A percentile compares a stretch with the other conserved stretches of the same genome.
phyloP scores from a whole-genome alignment of 169 alveolate genomes.

The Plasmodium yoelii region DNA sequence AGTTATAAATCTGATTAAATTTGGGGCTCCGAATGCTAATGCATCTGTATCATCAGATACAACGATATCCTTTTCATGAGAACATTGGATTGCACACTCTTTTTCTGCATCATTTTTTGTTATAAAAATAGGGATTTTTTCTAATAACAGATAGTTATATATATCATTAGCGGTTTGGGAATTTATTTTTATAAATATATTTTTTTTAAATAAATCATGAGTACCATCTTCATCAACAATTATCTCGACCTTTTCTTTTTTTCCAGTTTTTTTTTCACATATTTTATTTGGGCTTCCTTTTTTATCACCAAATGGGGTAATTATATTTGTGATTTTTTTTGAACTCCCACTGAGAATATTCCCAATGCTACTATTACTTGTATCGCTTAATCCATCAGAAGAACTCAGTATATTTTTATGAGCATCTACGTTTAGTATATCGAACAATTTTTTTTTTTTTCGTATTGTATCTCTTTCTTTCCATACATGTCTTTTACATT shows the following conservation, averaged over 20 bases:
- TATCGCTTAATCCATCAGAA: neutral
- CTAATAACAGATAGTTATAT: conserved; percentile 54
- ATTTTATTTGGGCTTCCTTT: conserved; percentile 17
- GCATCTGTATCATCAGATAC: conserved; percentile 98
- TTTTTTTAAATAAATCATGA: conserved; percentile 73
- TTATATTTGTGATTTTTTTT: neutral
- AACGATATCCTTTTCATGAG: conserved; percentile 71
- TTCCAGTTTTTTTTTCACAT: conserved; percentile 30
- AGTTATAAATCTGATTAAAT: conserved; percentile 80
- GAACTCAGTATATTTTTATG: conserved; percentile 1
- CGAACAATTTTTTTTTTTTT: conserved; percentile 66
- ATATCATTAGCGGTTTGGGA: conserved; percentile 75
- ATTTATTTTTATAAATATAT: conserved; percentile 72
- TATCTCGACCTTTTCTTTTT: conserved; percentile 53
- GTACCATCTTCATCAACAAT: conserved; percentile 72
- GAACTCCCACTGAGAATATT: neutral
- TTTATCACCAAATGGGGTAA: conserved; percentile 12
- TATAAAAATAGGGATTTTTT: conserved; percentile 69
- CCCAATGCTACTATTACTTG: neutral
- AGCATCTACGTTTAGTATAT: conserved; percentile 43
- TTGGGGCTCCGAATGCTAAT: conserved; percentile 94
- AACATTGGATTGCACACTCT: conserved; percentile 76
- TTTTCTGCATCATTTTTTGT: conserved; percentile 78
- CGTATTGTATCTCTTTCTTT: conserved; percentile 57
- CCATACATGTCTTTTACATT: conserved; percentile 76